phyloP scores from a whole-genome alignment of 2,329 filamentous ascomycete genomes.

The Xylaria polymorpha region DNA sequence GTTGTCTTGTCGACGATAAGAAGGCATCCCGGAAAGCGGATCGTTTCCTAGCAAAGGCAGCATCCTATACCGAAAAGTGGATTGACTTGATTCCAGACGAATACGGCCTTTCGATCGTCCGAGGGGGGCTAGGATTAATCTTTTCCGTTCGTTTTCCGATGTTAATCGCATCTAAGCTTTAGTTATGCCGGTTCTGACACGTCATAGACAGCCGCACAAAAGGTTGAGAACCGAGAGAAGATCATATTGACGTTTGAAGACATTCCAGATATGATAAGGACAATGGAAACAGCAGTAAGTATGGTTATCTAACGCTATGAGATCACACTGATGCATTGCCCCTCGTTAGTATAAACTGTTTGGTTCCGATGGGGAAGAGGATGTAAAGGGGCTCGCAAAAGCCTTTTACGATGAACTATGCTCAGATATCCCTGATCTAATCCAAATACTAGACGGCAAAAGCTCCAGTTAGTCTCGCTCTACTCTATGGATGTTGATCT shows the following conservation, averaged over 20 bases:
- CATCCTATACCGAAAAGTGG: constrained; percentile 19
- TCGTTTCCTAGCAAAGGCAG: constrained; percentile 21
- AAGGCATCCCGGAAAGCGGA: constrained; percentile 12
- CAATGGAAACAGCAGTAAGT: constrained; percentile 24
- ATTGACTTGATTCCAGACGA: constrained; percentile 24
- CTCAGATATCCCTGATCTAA: constrained; percentile 20
- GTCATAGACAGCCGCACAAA: constrained; percentile 11
- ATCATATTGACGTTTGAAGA: constrained; percentile 24
- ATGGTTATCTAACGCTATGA: not conserved
- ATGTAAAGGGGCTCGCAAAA: constrained; percentile 10
- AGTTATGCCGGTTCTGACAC: not conserved
- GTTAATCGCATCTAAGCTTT: not conserved
- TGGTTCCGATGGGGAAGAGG: constrained; percentile 14
- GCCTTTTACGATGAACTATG: constrained; percentile 24
- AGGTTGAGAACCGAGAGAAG: constrained; percentile 26
- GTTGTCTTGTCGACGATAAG: not conserved
- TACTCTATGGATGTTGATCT: not conserved
- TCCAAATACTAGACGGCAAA: constrained; percentile 27
- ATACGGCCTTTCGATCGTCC: constrained; percentile 19
- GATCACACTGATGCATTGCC: not conserved
- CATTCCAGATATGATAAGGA: constrained; percentile 27
- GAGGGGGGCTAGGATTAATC: constrained; percentile 17
- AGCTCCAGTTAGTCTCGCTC: constrained; percentile 2
- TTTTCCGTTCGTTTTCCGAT: not conserved
- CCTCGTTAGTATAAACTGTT: constrained; percentile 16